phyloP scores from a whole-genome alignment of 2,329 filamentous ascomycete genomes.

The Boeremia exigua region DNA sequence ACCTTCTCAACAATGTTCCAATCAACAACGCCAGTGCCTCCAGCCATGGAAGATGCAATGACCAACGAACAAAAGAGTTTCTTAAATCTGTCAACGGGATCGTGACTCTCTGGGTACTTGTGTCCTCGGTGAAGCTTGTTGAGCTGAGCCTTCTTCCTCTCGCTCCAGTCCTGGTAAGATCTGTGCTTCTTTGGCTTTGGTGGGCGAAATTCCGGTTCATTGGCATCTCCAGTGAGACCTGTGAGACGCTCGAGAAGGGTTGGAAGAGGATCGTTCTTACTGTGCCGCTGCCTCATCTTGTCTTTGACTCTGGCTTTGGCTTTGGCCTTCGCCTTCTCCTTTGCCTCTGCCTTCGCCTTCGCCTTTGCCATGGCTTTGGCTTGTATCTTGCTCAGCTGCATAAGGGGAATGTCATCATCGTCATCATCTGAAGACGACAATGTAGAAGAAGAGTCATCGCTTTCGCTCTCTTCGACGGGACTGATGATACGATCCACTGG shows the following conservation, averaged over 20 bases:
- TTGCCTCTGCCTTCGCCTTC: not conserved
- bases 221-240: slow-evolving; percentile 42
- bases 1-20: slow-evolving; percentile 53
- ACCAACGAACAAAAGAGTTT: slow-evolving; percentile 41
- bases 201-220: slow-evolving; percentile 35
- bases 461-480: slow-evolving; percentile 19
- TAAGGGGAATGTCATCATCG: slow-evolving; percentile 12
- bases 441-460: slow-evolving; percentile 1
- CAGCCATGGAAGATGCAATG: slow-evolving; percentile 43
- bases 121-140: slow-evolving; percentile 22
- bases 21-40: slow-evolving; percentile 44
- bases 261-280: slow-evolving; percentile 20
- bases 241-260: slow-evolving; percentile 44
- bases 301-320: slow-evolving; percentile 17
- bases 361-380: not conserved
- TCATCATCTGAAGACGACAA: slow-evolving; percentile 20
- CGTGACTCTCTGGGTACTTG: slow-evolving; percentile 23
- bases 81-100: slow-evolving; percentile 36
- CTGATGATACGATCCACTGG: not conserved
- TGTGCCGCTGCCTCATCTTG: slow-evolving; percentile 12
- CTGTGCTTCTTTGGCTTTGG: slow-evolving; percentile 18
- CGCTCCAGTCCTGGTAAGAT: slow-evolving; percentile 17
- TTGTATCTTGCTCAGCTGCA: slow-evolving; percentile 4
- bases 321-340: not conserved
- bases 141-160: slow-evolving; percentile 19